Evolutionary conservation across 2,329 filamentous ascomycete species (phyloP).

Genomic region (Claviceps sp.): DNA sequence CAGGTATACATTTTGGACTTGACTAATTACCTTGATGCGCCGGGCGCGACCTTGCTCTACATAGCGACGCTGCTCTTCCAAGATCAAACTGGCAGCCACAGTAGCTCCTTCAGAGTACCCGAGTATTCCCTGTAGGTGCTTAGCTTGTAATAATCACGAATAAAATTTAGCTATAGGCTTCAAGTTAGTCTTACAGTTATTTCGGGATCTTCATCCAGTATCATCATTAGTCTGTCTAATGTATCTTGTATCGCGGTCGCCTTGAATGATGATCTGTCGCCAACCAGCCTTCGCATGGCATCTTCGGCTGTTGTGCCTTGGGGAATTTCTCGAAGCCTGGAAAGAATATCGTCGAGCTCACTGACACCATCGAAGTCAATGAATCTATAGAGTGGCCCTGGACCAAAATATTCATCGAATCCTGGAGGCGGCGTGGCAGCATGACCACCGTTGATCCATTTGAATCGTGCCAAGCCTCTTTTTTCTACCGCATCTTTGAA

Average conservation of each 20-base stretch:
- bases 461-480: background rate
- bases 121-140: conserved; percentile 27
- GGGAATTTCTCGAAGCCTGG: background rate
- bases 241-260: background rate
- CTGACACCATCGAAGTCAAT: conserved; percentile 3
- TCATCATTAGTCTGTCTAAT: background rate
- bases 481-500: background rate
- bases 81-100: conserved; percentile 34
- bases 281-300: background rate
- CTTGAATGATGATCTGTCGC: background rate
- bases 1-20: too few species aligned
- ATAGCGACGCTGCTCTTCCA: conserved; percentile 25
- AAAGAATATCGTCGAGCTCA: background rate
- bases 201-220: conserved; percentile 1
- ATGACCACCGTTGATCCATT: conserved; percentile 4
- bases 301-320: conserved; percentile 1
- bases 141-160: background rate
- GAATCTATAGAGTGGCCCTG: background rate
- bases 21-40: conserved; percentile 22
- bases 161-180: background rate
- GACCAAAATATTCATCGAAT: conserved; percentile 3
- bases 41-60: conserved; percentile 1
- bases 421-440: background rate
- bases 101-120: conserved; percentile 46
- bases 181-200: conserved; percentile 1